phyloP scores from a whole-genome alignment of 1,284 basidiomycete species.

The Schizophyllum commune region DNA sequence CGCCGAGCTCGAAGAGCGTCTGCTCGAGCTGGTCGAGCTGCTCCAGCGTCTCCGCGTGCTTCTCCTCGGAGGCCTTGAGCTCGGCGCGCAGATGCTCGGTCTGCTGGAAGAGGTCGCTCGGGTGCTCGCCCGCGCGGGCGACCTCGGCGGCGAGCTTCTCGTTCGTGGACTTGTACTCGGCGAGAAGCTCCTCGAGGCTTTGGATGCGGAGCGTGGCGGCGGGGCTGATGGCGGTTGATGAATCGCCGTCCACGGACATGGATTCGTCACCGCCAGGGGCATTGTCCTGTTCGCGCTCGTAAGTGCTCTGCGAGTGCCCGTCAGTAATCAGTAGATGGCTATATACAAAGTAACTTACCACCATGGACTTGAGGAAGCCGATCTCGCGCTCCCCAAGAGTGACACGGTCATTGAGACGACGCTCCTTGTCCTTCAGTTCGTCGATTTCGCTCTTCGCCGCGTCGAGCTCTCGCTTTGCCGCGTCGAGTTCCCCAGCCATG shows the following conservation, averaged over 20 bases:
- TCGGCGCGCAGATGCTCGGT: not conserved
- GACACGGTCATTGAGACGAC: slow-evolving; percentile 37
- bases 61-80: not conserved
- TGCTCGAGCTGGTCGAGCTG: slow-evolving; percentile 44
- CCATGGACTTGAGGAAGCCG: slow-evolving; percentile 52
- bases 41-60: slow-evolving; percentile 38
- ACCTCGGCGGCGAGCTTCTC: slow-evolving; percentile 3
- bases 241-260: slow-evolving; percentile 22
- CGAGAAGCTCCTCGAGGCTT: slow-evolving; percentile 51
- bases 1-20: slow-evolving; percentile 64
- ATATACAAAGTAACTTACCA: slow-evolving; percentile 33
- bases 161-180: slow-evolving; percentile 46
- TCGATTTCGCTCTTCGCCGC: slow-evolving; percentile 25
- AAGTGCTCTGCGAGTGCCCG: slow-evolving; percentile 41
- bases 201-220: slow-evolving; percentile 33
- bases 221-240: slow-evolving; percentile 10
- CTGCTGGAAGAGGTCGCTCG: not conserved
- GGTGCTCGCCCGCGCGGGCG: not conserved
- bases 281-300: slow-evolving; percentile 42
- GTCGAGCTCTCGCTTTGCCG: slow-evolving; percentile 2
- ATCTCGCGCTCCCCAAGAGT: slow-evolving; percentile 51
- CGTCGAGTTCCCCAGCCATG: slow-evolving; percentile 24
- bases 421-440: slow-evolving; percentile 34
- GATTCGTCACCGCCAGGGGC: slow-evolving; percentile 10
- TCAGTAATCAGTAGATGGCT: not conserved